Conservation (phyloP, 176 grass and related monocot species). For the Musa schizocarpa region DNA sequence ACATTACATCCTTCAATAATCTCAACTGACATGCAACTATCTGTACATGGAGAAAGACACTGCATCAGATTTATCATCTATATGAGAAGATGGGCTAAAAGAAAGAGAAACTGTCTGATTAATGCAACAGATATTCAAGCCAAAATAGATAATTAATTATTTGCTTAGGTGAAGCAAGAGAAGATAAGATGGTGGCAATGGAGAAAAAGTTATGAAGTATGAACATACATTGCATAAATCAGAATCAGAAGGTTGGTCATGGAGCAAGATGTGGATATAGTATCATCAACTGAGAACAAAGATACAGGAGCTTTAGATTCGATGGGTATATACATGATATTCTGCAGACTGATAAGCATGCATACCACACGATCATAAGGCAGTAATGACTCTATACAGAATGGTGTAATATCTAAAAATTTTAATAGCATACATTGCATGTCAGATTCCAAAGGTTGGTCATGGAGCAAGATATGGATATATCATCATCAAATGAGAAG, state of each 20-base stretch:
- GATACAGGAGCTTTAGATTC: not conserved
- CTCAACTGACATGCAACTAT: not conserved
- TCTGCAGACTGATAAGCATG: not conserved
- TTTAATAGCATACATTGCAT: not conserved
- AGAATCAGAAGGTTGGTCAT: not conserved
- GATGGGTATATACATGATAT: not conserved
- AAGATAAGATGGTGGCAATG: not conserved
- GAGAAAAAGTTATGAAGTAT: not conserved
- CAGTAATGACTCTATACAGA: not conserved
- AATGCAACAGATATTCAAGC: not conserved
- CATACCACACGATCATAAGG: not conserved
- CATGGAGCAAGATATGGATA: not conserved
- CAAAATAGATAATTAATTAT: not conserved
- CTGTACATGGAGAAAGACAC: not conserved
- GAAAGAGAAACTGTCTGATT: not conserved
- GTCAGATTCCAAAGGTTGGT: not conserved
- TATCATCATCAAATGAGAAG: not conserved
- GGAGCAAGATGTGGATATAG: not conserved
- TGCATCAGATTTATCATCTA: not conserved
- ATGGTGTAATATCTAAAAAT: not conserved
- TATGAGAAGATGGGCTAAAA: not conserved
- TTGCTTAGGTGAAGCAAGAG: not conserved
- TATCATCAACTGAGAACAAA: not conserved
- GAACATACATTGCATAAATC: not conserved
- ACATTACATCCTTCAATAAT: not conserved